These are phyloP conservation scores for Colletotrichum sp. DNA, from an alignment of 2,329 filamentous ascomycete genomes.

Conservation along the genomic window DNA sequence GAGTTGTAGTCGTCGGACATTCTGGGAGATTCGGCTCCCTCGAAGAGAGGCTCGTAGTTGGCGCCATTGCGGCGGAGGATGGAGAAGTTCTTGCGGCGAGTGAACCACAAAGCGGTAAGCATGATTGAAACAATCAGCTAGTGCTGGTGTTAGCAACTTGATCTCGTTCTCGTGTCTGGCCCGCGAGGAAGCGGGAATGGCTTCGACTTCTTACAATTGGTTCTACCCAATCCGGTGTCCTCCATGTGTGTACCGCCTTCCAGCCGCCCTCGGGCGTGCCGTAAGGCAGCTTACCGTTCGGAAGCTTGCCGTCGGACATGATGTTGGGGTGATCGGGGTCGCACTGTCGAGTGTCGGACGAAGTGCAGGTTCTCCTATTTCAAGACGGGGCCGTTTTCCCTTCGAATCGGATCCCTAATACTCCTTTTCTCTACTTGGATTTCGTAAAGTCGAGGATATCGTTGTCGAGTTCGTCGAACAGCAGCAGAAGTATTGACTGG, in stretches of 20 bases:
- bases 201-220: slow-evolving; percentile 30
- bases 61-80: slow-evolving; percentile 27
- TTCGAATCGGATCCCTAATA: neutral
- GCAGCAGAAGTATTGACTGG: neutral
- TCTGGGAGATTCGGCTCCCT: slow-evolving; percentile 26
- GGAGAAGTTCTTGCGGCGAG: slow-evolving; percentile 38
- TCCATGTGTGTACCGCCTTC: slow-evolving; percentile 29
- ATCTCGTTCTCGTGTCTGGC: neutral
- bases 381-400: neutral
- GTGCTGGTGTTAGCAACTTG: neutral
- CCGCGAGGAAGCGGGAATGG: neutral
- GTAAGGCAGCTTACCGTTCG: slow-evolving; percentile 12
- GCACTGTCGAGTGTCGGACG: neutral
- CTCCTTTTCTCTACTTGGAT: neutral
- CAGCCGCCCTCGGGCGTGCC: slow-evolving; percentile 27
- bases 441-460: neutral
- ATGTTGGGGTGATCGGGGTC: neutral
- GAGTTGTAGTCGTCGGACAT: slow-evolving; percentile 28
- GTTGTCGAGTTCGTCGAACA: neutral
- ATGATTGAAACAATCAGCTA: slow-evolving; percentile 43
- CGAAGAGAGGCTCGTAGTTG: slow-evolving; percentile 26
- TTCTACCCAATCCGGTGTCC: slow-evolving; percentile 38
- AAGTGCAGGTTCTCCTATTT: neutral
- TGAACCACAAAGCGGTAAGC: slow-evolving; percentile 41
- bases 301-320: slow-evolving; percentile 16